These are phyloP conservation scores for Phytopythium sindhum DNA, from an alignment of 352 stramenopile genomes.

Conservation along the genomic window DNA sequence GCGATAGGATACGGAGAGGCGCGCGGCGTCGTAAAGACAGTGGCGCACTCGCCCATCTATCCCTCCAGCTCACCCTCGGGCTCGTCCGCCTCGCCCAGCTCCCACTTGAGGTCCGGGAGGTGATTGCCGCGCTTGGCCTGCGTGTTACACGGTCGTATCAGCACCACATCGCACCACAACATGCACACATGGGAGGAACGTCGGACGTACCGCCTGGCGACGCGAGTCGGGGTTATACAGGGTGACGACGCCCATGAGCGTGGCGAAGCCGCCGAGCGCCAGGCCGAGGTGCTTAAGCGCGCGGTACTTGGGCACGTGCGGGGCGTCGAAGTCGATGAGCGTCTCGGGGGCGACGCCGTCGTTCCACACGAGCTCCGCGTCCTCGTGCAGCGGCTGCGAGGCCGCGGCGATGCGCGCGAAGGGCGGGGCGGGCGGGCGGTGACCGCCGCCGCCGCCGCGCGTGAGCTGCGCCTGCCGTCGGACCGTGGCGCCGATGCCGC, in stretches of 20 bases:
- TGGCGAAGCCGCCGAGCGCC: constrained; percentile 52
- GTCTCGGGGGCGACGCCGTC: constrained; percentile 84
- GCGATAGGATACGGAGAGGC: constrained; percentile 5
- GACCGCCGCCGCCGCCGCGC: constrained; percentile 36
- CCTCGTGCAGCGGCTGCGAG: constrained; percentile 65
- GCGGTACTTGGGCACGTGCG: constrained; percentile 77
- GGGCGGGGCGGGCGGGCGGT: constrained; percentile 71
- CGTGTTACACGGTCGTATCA: background rate
- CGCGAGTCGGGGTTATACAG: constrained; percentile 79
- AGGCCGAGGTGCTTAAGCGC: constrained; percentile 63
- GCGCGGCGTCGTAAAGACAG: background rate
- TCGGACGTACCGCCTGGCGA: constrained; percentile 65
- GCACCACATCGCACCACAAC: background rate
- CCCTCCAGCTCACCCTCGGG: constrained; percentile 83
- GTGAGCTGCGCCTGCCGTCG: constrained; percentile 51
- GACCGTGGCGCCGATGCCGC: constrained; percentile 48
- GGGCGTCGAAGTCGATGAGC: constrained; percentile 86
- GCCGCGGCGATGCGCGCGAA: constrained; percentile 72
- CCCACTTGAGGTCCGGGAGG: constrained; percentile 78
- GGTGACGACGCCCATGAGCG: constrained; percentile 76
- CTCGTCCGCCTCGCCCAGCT: constrained; percentile 68
- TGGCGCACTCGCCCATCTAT: constrained; percentile 26
- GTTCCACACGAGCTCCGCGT: constrained; percentile 85
- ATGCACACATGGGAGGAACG: background rate
- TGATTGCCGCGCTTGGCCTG: constrained; percentile 74